Percentiles rank a stretch among this genome's conserved stretches.
Conservation (phyloP, 2,329 filamentous ascomycete species). For the Alternaria ventricosa region DNA sequence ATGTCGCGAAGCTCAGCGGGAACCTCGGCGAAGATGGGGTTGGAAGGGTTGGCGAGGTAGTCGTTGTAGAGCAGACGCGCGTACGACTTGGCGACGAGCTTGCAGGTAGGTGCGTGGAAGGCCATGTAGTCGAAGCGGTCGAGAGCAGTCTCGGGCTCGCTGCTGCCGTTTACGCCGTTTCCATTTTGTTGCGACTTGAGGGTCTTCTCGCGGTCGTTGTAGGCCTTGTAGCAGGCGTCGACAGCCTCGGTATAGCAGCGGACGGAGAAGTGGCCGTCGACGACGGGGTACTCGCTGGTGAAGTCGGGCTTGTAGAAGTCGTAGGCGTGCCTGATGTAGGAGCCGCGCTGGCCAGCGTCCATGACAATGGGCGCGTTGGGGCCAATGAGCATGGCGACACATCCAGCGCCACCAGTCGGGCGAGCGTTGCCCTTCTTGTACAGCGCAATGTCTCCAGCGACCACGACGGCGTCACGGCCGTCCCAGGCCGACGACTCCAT, state of each 20-base stretch:
- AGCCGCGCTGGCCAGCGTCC: slow-evolving; percentile 58
- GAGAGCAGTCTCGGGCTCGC: slow-evolving; percentile 53
- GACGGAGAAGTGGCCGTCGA: slow-evolving; percentile 61
- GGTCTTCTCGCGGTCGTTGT: slow-evolving; percentile 57
- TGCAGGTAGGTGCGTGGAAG: slow-evolving; percentile 63
- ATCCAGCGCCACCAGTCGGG: slow-evolving; percentile 61
- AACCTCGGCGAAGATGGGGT: slow-evolving; percentile 58
- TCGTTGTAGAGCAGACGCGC: slow-evolving; percentile 61
- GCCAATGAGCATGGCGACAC: slow-evolving; percentile 61
- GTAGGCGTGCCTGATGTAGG: slow-evolving; percentile 60
- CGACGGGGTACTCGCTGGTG: slow-evolving; percentile 61
- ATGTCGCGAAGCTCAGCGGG: slow-evolving; percentile 56
- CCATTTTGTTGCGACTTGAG: slow-evolving; percentile 55
- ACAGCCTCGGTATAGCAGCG: slow-evolving; percentile 61
- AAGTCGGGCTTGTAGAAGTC: slow-evolving; percentile 64
- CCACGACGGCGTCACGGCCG: slow-evolving; percentile 59
- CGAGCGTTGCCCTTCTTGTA: slow-evolving; percentile 62
- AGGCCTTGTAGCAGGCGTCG: slow-evolving; percentile 61
- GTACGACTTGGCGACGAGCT: slow-evolving; percentile 62
- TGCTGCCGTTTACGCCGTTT: slow-evolving; percentile 44
- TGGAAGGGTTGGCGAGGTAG: slow-evolving; percentile 55
- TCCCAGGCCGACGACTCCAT: slow-evolving; percentile 62
- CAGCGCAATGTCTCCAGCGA: slow-evolving; percentile 61
- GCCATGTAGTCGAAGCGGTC: slow-evolving; percentile 63
- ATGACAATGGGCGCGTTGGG: slow-evolving; percentile 59